phyloP scores from a whole-genome alignment of 768 basidiomycete genomes.

The Hortiboletus campestris region DNA sequence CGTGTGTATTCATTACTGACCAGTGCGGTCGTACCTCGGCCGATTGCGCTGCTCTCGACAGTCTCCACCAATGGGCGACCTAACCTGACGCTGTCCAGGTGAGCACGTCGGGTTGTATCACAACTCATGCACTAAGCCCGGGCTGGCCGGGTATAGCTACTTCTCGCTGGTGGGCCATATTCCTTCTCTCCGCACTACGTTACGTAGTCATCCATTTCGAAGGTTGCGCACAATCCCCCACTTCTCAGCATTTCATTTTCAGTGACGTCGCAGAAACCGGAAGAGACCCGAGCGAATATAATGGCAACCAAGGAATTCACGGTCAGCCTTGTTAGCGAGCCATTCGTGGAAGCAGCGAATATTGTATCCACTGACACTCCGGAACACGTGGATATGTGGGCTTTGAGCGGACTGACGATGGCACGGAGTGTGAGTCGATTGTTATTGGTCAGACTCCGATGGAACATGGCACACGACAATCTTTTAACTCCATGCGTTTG shows the following conservation, averaged over 20 bases:
- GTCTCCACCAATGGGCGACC: conserved; percentile 46
- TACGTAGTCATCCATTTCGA: conserved; percentile 7
- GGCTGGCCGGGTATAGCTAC: conserved; percentile 38
- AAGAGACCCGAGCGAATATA: conserved; percentile 69
- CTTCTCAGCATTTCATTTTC: conserved; percentile 62
- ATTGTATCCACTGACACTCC: conserved; percentile 55
- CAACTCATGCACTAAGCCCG: conserved; percentile 10
- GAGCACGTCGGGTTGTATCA: conserved; percentile 17
- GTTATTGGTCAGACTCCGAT: conserved; percentile 5
- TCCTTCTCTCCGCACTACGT: conserved; percentile 15
- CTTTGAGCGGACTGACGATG: conserved; percentile 55
- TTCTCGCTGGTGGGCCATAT: conserved; percentile 54
- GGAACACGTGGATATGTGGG: conserved; percentile 54
- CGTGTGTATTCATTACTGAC: conserved; percentile 51
- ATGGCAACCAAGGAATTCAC: conserved; percentile 64
- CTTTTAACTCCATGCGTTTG: conserved; percentile 2
- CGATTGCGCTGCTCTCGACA: conserved; percentile 60
- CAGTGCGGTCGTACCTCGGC: conserved; percentile 61
- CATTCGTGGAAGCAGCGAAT: conserved; percentile 58
- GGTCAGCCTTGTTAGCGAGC: conserved; percentile 69
- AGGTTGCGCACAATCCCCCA: conserved; percentile 64
- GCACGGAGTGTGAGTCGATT: conserved; percentile 47
- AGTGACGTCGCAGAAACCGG: conserved; percentile 41
- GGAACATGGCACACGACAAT: conserved; percentile 10
- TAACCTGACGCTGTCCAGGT: conserved; percentile 72